phyloP scores from a whole-genome alignment of 2,329 filamentous ascomycete species.

The Aspergillus pseudoviridinutans region DNA sequence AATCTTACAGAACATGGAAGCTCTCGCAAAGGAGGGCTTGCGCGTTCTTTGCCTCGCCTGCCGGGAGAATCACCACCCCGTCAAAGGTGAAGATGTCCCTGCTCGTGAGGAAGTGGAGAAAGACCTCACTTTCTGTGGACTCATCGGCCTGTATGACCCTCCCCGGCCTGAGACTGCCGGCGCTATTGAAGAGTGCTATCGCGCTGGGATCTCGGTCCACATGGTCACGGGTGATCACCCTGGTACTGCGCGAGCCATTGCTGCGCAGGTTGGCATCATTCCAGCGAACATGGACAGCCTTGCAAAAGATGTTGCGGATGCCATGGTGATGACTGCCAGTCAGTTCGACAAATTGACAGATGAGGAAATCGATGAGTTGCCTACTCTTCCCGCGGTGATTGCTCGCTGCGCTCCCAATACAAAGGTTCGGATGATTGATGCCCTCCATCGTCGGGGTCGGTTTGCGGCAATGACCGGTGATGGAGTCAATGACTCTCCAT shows the following conservation, averaged over 20 bases:
- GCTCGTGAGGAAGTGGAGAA: constrained; percentile 61
- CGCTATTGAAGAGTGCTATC: constrained; percentile 66
- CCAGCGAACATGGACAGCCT: constrained; percentile 59
- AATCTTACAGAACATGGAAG: constrained; percentile 66
- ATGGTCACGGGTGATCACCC: constrained; percentile 84
- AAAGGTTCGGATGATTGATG: constrained; percentile 84
- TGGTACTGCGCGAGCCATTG: constrained; percentile 73
- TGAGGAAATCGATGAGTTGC: constrained; percentile 62
- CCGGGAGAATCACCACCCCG: constrained; percentile 15
- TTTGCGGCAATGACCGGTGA: constrained; percentile 89
- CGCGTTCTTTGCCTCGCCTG: constrained; percentile 65
- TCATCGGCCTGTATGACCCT: constrained; percentile 82
- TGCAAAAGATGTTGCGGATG: constrained; percentile 59
- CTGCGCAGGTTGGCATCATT: constrained; percentile 73
- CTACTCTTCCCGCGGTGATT: constrained; percentile 54
- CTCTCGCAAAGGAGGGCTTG: constrained; percentile 61
- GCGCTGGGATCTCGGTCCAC: constrained; percentile 72
- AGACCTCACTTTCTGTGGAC: constrained; percentile 69
- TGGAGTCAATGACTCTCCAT: constrained; percentile 82
- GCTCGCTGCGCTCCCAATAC: constrained; percentile 57
- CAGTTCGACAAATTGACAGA: constrained; percentile 76
- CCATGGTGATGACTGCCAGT: constrained; percentile 69
- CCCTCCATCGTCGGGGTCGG: constrained; percentile 52
- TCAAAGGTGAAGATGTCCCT: constrained; percentile 18
- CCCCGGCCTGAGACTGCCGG: constrained; percentile 74